phyloP scores from a whole-genome alignment of 495 filamentous ascomycete species.

The Apiosordaria backusii region DNA sequence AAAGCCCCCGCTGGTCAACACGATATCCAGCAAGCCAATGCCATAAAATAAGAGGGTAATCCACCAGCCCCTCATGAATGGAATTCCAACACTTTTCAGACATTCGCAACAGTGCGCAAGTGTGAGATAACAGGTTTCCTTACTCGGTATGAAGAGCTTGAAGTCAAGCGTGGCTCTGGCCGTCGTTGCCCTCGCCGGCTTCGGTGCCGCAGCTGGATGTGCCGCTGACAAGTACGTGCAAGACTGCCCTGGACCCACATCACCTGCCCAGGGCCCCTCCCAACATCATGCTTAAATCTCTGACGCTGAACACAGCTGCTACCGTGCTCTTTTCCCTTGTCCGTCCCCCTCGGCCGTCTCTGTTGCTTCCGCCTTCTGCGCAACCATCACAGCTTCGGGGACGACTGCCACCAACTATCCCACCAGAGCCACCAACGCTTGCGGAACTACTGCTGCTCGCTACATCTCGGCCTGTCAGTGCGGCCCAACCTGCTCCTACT shows the following conservation, averaged over 20 bases:
- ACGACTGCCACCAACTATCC: slow-evolving; percentile 25
- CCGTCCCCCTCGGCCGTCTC: slow-evolving; percentile 18
- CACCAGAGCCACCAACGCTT: slow-evolving; percentile 21
- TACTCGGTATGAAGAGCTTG: background rate
- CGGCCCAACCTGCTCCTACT: slow-evolving; percentile 20
- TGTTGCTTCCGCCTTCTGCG: slow-evolving; percentile 19
- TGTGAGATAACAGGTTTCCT: too few relatives aligned
- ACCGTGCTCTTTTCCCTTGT: slow-evolving; percentile 26
- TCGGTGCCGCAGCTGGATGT: background rate
- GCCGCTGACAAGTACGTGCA: background rate
- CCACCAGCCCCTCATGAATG: too few relatives aligned
- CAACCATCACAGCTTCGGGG: slow-evolving; percentile 21
- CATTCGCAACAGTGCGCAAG: too few relatives aligned
- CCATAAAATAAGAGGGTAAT: too few relatives aligned
- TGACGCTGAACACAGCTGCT: slow-evolving; percentile 18
- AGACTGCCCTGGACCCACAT: background rate
- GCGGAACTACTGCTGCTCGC: slow-evolving; percentile 15
- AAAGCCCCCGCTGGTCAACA: background rate
- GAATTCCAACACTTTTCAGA: too few relatives aligned
- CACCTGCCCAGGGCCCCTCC: background rate
- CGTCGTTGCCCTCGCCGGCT: background rate
- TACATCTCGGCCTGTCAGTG: slow-evolving; percentile 26
- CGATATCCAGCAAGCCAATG: background rate
- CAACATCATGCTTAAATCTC: too few relatives aligned
- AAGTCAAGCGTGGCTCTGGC: background rate